Evolutionary conservation across 1,139 yeast species (phyloP).

Genomic region (Saccharomycopsis phalli): DNA sequence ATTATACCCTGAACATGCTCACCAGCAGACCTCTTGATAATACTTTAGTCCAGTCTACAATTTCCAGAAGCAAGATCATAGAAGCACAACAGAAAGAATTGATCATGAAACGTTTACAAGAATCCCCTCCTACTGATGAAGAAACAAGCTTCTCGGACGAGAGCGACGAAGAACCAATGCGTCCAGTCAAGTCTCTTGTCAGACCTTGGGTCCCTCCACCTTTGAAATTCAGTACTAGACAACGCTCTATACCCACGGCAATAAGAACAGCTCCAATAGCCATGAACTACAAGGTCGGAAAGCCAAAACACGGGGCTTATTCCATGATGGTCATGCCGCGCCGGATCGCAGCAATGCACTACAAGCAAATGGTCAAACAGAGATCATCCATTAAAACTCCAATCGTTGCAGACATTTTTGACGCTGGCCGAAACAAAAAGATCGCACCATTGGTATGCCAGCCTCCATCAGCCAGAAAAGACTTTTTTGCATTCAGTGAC

Average conservation of each 20-base stretch:
- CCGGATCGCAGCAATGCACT: too few species aligned
- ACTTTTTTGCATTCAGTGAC: conserved; percentile 11
- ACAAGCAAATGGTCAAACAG: too few species aligned
- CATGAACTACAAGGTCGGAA: conserved; percentile 5
- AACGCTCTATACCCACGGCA: conserved; percentile 6
- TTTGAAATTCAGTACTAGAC: conserved; percentile 4
- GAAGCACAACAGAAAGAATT: conserved; percentile 15
- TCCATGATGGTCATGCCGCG: conserved; percentile 1
- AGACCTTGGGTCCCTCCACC: conserved; percentile 9
- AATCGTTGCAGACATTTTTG: conserved; percentile 16
- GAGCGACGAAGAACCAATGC: not conserved
- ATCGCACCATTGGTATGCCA: conserved; percentile 17
- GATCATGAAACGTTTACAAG: conserved; percentile 7
- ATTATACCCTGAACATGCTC: too few species aligned
- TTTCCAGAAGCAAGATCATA: conserved; percentile 10
- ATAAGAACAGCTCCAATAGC: conserved; percentile 15
- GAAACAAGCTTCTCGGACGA: conserved; percentile 2
- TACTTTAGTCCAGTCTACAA: conserved; percentile 6
- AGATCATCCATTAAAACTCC: conserved; percentile 6
- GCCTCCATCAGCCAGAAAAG: conserved; percentile 13
- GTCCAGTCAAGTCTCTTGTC: not conserved
- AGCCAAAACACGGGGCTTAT: too few species aligned
- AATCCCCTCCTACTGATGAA: conserved; percentile 2
- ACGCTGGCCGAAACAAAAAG: not conserved
- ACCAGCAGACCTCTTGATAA: too few species aligned